Evolutionary conservation across 305 asterid species (phyloP).

Genomic region (Ajuga reptans): DNA sequence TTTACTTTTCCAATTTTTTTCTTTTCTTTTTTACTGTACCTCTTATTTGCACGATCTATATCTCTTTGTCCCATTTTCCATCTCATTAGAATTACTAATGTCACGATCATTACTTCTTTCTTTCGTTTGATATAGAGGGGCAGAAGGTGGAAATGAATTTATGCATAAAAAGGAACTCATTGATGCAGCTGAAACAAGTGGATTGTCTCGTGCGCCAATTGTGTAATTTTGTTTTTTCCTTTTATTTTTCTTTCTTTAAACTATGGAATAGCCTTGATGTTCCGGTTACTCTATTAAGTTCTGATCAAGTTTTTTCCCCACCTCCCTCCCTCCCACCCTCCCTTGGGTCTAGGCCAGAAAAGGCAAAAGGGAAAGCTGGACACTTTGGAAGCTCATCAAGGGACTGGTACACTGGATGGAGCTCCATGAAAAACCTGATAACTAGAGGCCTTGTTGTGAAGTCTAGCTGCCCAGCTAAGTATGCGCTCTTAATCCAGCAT

Average conservation of each 20-base stretch:
- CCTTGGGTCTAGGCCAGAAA: constrained; percentile 54
- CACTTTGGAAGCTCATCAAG: constrained; percentile 67
- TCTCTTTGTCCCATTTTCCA: neutral
- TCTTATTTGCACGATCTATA: neutral
- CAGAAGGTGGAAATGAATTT: constrained; percentile 48
- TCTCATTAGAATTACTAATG: neutral
- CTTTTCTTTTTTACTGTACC: neutral
- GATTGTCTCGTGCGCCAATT: constrained; percentile 78
- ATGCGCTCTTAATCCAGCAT: constrained; percentile 25
- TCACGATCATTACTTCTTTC: neutral
- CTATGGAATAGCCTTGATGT: constrained; percentile 6
- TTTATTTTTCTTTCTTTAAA: neutral
- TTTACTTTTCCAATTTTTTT: neutral
- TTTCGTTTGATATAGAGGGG: constrained; percentile 38
- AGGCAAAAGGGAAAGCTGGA: constrained; percentile 71
- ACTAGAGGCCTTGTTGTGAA: constrained; percentile 82
- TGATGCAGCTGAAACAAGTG: constrained; percentile 83
- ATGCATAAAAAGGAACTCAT: constrained; percentile 82
- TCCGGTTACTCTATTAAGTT: constrained; percentile 10
- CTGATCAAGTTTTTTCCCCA: constrained; percentile 4
- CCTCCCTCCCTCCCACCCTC: neutral
- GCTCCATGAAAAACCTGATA: constrained; percentile 74
- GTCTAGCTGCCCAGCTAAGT: constrained; percentile 95
- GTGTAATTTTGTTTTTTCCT: constrained; percentile 37
- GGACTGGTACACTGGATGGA: constrained; percentile 98